phyloP scores from a whole-genome alignment of 306 rosid species.

The Rosa chinensis region DNA sequence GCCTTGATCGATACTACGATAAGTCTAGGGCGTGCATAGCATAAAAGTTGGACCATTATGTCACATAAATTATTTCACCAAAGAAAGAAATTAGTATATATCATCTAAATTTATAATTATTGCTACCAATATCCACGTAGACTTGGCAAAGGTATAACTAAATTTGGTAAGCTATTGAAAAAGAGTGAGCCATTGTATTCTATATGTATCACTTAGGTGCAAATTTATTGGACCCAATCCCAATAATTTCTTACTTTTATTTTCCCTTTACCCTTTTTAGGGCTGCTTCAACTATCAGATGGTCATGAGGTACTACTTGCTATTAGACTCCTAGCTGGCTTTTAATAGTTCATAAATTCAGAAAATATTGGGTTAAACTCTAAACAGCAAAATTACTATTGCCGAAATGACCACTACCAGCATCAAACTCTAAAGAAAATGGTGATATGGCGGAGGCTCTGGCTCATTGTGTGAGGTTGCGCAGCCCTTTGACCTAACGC shows the following conservation, averaged over 20 bases:
- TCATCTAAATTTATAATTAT: not conserved
- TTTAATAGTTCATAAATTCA: too few species aligned
- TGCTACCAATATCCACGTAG: not conserved
- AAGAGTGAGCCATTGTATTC: not conserved
- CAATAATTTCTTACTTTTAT: not conserved
- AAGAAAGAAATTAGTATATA: not conserved
- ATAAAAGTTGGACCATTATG: not conserved
- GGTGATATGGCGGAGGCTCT: too few species aligned
- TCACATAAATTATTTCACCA: not conserved
- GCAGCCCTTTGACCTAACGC: too few species aligned
- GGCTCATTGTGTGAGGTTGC: too few species aligned
- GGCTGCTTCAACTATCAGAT: not conserved
- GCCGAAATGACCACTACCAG: too few species aligned
- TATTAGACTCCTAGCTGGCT: too few species aligned
- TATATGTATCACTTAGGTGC: not conserved
- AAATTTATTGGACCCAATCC: not conserved
- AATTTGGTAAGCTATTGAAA: constrained; percentile 10
- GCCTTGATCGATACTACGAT: not conserved
- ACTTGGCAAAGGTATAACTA: not conserved
- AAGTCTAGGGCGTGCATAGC: not conserved
- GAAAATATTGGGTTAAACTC: too few species aligned
- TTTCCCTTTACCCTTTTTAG: not conserved
- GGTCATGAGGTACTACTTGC: too few species aligned
- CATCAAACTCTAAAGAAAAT: too few species aligned
- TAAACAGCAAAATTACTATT: too few species aligned